Conservation (phyloP, 2,329 filamentous ascomycete species). For the Ceratocystis diversiconidia region DNA sequence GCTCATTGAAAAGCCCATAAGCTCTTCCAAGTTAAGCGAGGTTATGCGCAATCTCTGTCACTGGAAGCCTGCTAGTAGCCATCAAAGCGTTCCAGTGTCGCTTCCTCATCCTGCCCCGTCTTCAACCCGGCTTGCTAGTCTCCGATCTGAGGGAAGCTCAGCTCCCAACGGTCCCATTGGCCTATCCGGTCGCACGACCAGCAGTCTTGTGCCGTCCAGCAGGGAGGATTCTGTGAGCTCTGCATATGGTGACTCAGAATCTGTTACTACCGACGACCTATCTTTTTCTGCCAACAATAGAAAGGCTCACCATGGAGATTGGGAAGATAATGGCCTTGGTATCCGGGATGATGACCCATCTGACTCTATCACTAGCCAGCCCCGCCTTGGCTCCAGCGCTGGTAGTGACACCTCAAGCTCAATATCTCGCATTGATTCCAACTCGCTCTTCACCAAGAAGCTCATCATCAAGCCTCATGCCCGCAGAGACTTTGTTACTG, state of each 20-base stretch:
- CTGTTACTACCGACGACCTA: slow-evolving; percentile 61
- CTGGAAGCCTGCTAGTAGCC: slow-evolving; percentile 64
- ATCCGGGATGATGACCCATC: slow-evolving; percentile 36
- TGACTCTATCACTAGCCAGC: slow-evolving; percentile 24
- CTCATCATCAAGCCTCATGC: slow-evolving; percentile 7
- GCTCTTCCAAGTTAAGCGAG: slow-evolving; percentile 77
- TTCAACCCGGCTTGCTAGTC: slow-evolving; percentile 48
- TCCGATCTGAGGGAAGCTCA: slow-evolving; percentile 64
- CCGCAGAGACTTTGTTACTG: slow-evolving; percentile 29
- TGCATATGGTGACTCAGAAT: slow-evolving; percentile 75
- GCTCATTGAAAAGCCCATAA: slow-evolving; percentile 91
- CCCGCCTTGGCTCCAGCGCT: slow-evolving; percentile 3
- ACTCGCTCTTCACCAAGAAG: slow-evolving; percentile 10
- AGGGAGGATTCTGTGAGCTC: slow-evolving; percentile 83
- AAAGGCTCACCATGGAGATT: slow-evolving; percentile 48
- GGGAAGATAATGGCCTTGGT: slow-evolving; percentile 58
- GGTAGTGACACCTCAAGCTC: slow-evolving; percentile 12
- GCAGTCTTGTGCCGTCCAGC: slow-evolving; percentile 65
- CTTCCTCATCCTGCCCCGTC: slow-evolving; percentile 48
- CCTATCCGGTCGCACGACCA: slow-evolving; percentile 54
- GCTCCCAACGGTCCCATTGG: slow-evolving; percentile 50
- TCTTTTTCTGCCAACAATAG: slow-evolving; percentile 57
- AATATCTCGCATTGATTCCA: slow-evolving; percentile 6
- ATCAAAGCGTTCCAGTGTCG: slow-evolving; percentile 30
- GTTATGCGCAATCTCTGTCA: slow-evolving; percentile 78